Conservation (phyloP, 257 asterid genomes). For the Agastache rugosa region DNA sequence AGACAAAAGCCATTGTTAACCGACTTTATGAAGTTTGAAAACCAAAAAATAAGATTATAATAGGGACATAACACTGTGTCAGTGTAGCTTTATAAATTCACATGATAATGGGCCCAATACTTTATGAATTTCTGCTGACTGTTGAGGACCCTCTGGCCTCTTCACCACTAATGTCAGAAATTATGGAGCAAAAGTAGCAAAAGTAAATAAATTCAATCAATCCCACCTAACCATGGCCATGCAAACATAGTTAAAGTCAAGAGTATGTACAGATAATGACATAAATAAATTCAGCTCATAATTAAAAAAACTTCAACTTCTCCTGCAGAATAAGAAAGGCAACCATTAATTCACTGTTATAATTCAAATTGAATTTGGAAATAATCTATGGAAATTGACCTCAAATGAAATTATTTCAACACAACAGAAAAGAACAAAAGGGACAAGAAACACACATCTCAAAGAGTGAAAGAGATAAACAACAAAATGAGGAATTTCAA, state of each 20-base stretch:
- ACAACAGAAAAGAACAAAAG: not conserved
- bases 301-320: conserved; percentile 1
- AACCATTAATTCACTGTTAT: conserved; percentile 14
- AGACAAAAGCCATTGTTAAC: conserved; percentile 35
- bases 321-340: conserved; percentile 27
- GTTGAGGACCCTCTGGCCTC: conserved; percentile 56
- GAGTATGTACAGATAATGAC: conserved; percentile 25
- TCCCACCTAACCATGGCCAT: conserved; percentile 44
- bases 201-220: conserved; percentile 45
- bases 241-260: conserved; percentile 37
- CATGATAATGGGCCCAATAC: conserved; percentile 47
- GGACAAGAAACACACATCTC: not conserved
- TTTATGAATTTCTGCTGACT: conserved; percentile 40
- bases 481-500: conserved; percentile 14
- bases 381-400: conserved; percentile 20
- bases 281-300: conserved; percentile 19
- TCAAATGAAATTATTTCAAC: conserved; percentile 23
- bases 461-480: not conserved
- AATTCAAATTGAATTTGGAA: not conserved
- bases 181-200: conserved; percentile 25
- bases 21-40: conserved; percentile 38
- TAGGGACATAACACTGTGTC: conserved; percentile 35
- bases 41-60: conserved; percentile 32
- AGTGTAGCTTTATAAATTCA: conserved; percentile 39
- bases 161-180: conserved; percentile 45